Evolutionary conservation across 2,329 filamentous ascomycete genomes (phyloP).

Genomic region (Ceratocystis eucalypticola): DNA sequence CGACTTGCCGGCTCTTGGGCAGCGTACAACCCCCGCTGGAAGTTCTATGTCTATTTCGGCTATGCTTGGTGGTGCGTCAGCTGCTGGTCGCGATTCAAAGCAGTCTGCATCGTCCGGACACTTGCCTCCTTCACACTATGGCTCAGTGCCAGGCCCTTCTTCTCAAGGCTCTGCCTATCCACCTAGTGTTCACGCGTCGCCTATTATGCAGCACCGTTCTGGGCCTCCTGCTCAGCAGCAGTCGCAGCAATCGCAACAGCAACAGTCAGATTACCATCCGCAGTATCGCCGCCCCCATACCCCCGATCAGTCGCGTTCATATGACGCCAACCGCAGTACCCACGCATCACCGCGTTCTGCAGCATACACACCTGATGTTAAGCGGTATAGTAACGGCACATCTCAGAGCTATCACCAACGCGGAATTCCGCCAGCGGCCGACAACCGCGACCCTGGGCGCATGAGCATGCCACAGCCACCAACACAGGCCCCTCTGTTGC

Average conservation of each 20-base stretch:
- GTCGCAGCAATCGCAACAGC: slow-evolving; percentile 1
- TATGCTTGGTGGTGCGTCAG: slow-evolving; percentile 34
- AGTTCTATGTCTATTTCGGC: slow-evolving; percentile 50
- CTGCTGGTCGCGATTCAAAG: slow-evolving; percentile 31
- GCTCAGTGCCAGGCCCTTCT: slow-evolving; percentile 30
- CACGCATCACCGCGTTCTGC: slow-evolving; percentile 36
- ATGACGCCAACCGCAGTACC: slow-evolving; percentile 35
- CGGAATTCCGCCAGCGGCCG: slow-evolving; percentile 33
- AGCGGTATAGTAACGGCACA: slow-evolving; percentile 39
- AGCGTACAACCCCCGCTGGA: slow-evolving; percentile 34
- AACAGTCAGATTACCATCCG: slow-evolving; percentile 41
- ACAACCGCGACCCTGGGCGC: slow-evolving; percentile 30
- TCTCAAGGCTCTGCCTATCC: slow-evolving; percentile 34
- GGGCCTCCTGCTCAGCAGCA: slow-evolving; percentile 5
- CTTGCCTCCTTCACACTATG: slow-evolving; percentile 31
- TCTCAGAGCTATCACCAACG: slow-evolving; percentile 42
- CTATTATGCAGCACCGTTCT: slow-evolving; percentile 34
- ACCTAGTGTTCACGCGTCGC: slow-evolving; percentile 40
- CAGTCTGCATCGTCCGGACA: slow-evolving; percentile 25
- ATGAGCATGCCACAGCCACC: slow-evolving; percentile 14
- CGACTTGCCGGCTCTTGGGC: slow-evolving; percentile 39
- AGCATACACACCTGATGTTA: slow-evolving; percentile 43
- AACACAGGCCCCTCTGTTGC: slow-evolving; percentile 24
- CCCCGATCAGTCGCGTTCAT: slow-evolving; percentile 51
- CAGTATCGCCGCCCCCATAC: slow-evolving; percentile 54